A percentile compares a stretch with the other conserved stretches of the same genome.
These are phyloP conservation scores for Trypanosoma vivax DNA, from an alignment of 208 protist species.

Conservation along the genomic window DNA sequence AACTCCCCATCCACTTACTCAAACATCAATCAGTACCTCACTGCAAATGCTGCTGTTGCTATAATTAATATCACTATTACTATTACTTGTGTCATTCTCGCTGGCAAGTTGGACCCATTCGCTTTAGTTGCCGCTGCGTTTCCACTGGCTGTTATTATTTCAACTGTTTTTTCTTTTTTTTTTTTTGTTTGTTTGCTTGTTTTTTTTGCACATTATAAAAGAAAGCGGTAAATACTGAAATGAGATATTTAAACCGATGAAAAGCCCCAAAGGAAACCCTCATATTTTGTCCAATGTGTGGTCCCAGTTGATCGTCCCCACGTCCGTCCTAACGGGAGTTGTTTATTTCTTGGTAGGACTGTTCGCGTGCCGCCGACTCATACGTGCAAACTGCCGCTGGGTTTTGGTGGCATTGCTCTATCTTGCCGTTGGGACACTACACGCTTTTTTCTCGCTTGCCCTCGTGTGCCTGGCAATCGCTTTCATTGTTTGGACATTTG, in stretches of 20 bases:
- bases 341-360: slow-evolving; percentile 59
- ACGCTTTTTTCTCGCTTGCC: slow-evolving; percentile 61
- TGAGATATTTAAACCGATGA: neutral
- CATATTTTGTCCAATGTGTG: slow-evolving; percentile 25
- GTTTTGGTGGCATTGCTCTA: slow-evolving; percentile 43
- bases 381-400: slow-evolving; percentile 50
- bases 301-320: slow-evolving; percentile 57
- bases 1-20: too few relatives aligned
- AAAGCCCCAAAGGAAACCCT: neutral
- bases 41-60: too few relatives aligned
- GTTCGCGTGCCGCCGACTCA: slow-evolving; percentile 52
- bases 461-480: slow-evolving; percentile 62
- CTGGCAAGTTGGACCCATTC: too few relatives aligned
- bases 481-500: slow-evolving; percentile 57
- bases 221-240: neutral
- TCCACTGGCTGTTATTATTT: slow-evolving; percentile 1
- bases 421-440: slow-evolving; percentile 47
- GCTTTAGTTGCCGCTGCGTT: slow-evolving; percentile 1
- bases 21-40: too few relatives aligned
- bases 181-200: neutral
- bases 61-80: too few relatives aligned
- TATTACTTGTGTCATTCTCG: too few relatives aligned
- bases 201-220: neutral
- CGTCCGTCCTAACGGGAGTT: slow-evolving; percentile 31
- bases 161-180: slow-evolving; percentile 6